Percentiles rank a stretch among this genome's conserved stretches.
These are phyloP conservation scores for Cryptococcus sp. DNA, from an alignment of 1,284 basidiomycete genomes.

Conservation along the genomic window DNA sequence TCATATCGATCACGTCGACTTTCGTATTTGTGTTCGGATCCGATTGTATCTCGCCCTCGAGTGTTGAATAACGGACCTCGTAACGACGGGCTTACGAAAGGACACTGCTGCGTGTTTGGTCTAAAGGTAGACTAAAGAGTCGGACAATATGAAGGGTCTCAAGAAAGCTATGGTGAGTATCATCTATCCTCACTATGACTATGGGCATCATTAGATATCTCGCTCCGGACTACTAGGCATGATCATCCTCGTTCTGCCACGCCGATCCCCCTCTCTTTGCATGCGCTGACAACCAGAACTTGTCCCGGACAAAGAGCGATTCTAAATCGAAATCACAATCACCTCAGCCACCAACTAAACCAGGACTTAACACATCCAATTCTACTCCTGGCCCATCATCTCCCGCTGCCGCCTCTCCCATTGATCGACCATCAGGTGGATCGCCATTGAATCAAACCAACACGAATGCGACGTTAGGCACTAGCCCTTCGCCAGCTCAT, in stretches of 20 bases:
- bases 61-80: too few species aligned
- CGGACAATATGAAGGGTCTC: slow-evolving; percentile 71
- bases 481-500: background rate
- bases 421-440: background rate
- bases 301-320: slow-evolving; percentile 40
- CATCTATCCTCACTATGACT: too few species aligned
- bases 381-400: slow-evolving; percentile 45
- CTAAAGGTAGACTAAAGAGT: too few species aligned
- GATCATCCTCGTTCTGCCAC: too few species aligned
- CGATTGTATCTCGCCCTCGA: too few species aligned
- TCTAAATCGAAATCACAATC: slow-evolving; percentile 42
- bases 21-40: too few species aligned
- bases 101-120: too few species aligned
- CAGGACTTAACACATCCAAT: slow-evolving; percentile 53
- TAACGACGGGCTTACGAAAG: too few species aligned
- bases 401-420: slow-evolving; percentile 27
- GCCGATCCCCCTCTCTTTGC: too few species aligned
- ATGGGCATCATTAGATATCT: too few species aligned
- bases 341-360: slow-evolving; percentile 45
- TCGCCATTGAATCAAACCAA: background rate
- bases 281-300: slow-evolving; percentile 17
- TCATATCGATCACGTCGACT: too few species aligned
- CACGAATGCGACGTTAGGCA: background rate
- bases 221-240: too few species aligned
- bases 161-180: slow-evolving; percentile 77